Percentiles rank a stretch among this genome's conserved stretches.
Conservation (phyloP, 306 rosid genomes). For the Cucurbita argyrosperma region DNA sequence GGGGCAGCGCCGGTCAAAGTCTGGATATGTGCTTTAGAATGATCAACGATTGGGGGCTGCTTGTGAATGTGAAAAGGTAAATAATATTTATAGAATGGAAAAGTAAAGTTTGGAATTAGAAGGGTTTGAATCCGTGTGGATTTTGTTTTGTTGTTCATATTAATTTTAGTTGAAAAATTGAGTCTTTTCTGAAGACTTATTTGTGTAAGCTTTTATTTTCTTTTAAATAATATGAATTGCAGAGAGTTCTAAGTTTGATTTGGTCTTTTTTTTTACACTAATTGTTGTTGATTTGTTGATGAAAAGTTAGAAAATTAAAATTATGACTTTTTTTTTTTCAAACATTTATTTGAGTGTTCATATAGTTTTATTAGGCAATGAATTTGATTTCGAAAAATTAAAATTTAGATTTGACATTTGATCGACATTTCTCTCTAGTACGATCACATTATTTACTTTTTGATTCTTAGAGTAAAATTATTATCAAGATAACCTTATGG, state of each 20-base stretch:
- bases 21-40: background rate
- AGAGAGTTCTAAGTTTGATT: background rate
- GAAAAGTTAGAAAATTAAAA: background rate
- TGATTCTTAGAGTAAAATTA: too few relatives aligned
- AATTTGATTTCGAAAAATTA: background rate
- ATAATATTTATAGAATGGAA: background rate
- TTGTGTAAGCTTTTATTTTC: background rate
- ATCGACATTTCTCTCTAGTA: too few relatives aligned
- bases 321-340: background rate
- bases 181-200: background rate
- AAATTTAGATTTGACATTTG: too few relatives aligned
- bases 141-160: background rate
- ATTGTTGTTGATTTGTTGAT: background rate
- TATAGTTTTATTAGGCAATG: background rate
- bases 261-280: background rate
- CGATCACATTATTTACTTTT: too few relatives aligned
- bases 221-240: too few relatives aligned
- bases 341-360: background rate
- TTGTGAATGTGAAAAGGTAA: background rate
- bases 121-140: background rate
- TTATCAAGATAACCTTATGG: too few relatives aligned
- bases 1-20: background rate
- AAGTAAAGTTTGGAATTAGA: too few relatives aligned
- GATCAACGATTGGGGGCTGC: background rate
- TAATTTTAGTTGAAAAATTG: background rate